Evolutionary conservation across 2,329 filamentous ascomycete genomes (phyloP).

Genomic region (Thyridium curvatum): DNA sequence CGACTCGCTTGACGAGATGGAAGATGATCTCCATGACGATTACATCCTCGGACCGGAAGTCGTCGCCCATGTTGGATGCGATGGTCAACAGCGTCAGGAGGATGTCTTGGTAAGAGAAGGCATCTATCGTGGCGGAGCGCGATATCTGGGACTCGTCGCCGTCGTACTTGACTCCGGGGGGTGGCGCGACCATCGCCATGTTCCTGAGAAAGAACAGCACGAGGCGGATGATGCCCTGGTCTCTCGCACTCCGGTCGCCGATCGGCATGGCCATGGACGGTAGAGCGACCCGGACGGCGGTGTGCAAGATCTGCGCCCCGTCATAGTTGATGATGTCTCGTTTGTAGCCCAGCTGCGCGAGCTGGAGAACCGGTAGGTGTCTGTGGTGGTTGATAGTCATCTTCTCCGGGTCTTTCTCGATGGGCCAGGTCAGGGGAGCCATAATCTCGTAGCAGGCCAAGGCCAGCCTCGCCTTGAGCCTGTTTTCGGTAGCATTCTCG

Average conservation of each 20-base stretch:
- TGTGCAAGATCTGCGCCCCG: constrained; percentile 68
- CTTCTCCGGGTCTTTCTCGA: constrained; percentile 70
- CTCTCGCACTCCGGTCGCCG: constrained; percentile 68
- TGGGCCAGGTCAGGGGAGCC: constrained; percentile 89
- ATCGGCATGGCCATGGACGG: constrained; percentile 78
- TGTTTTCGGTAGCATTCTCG: constrained; percentile 64
- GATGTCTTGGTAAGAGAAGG: constrained; percentile 86
- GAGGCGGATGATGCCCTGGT: constrained; percentile 89
- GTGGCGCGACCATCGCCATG: constrained; percentile 74
- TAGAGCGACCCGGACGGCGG: constrained; percentile 72
- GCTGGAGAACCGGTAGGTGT: constrained; percentile 82
- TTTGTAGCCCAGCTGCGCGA: constrained; percentile 88
- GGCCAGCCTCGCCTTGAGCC: constrained; percentile 70
- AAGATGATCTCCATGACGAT: constrained; percentile 89
- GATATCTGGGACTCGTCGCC: constrained; percentile 89
- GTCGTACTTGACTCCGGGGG: constrained; percentile 66
- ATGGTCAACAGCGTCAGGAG: constrained; percentile 80
- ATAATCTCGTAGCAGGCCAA: constrained; percentile 85
- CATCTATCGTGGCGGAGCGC: constrained; percentile 79
- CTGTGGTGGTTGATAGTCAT: constrained; percentile 92
- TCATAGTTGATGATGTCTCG: constrained; percentile 80
- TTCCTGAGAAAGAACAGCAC: constrained; percentile 87
- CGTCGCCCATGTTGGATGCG: constrained; percentile 87
- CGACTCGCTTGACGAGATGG: constrained; percentile 84
- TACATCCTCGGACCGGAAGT: constrained; percentile 84